Base-by-base conservation (phyloP, 805 yeast species). In the Cyberlindnera subsufficiens region DNA sequence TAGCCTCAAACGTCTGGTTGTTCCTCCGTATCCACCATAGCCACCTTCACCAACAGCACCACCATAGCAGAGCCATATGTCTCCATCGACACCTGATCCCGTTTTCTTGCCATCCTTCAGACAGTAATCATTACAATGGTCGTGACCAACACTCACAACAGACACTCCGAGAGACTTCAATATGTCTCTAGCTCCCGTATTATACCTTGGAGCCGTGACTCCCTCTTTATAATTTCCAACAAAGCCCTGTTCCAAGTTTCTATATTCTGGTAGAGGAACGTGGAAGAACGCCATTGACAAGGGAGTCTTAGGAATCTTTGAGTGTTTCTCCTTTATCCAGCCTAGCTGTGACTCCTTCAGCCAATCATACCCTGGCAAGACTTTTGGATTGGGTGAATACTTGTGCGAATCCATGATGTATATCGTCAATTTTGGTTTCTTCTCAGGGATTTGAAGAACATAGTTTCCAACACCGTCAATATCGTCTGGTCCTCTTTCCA, bases 1-100 rank as follows among this genome's bases (percentile, higher is more conserved):
- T 0, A 82, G 54, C 38, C 99, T 70, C 36, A 88, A 56, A 42
- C 97, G 72, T 53, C 99, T 76, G n/a, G 82, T 70, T 29, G 83
- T 86, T 2, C 90, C 91, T 1, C 89, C 91, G 55, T 89, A 88
- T 0, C 97, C 97, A 8, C 84, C 97, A 59, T 93, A 93, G 0
- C 96, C 98, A 32, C 98, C 99, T 64, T 87, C 95, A 14, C 98
- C 99, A 5, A 77, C 73, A 1, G 81, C 95, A 20, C 99, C 99
- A 4, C 96, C 99, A 58, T 88, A 89, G 57, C 99, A 93, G 30
- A 93, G 66, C 95, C 96, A 87, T 29, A 83, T 63, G 25, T 42
- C 42, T 17, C 39, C 32, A 3, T 42, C 39, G 43, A 70, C 49
- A 27, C 47, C 40, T 11, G 70, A 42, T 15, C 9, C 37, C 42